These are phyloP conservation scores for Ceriops tagal DNA, from an alignment of 345 rosid species.

Conservation along the genomic window DNA sequence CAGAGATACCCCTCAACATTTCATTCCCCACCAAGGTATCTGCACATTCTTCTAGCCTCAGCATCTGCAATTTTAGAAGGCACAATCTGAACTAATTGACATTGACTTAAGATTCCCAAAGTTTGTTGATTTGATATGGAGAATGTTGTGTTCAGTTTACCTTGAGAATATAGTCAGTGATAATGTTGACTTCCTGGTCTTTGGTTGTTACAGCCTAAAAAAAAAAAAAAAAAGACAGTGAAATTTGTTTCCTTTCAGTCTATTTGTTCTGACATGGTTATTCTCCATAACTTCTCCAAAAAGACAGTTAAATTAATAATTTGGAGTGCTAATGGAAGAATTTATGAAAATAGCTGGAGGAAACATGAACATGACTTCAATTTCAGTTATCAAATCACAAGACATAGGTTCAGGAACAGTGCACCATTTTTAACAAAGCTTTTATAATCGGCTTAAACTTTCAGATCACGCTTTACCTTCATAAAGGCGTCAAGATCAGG, in stretches of 20 bases:
- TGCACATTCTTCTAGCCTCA: slow-evolving; percentile 63
- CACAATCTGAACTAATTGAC: no score
- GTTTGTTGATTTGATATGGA: no score
- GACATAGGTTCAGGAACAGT: not conserved
- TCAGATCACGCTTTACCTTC: slow-evolving; percentile 41
- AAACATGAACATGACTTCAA: no score
- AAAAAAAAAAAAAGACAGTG: not conserved
- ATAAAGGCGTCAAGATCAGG: slow-evolving; percentile 71
- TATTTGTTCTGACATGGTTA: not conserved
- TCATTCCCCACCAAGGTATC: slow-evolving; percentile 65
- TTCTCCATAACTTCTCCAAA: no score
- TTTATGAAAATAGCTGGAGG: no score
- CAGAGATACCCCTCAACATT: slow-evolving; percentile 70
- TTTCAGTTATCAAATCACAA: no score
- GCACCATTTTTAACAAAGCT: not conserved
- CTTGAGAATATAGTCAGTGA: slow-evolving; percentile 80
- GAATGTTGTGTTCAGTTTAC: slow-evolving; percentile 18
- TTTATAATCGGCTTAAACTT: not conserved
- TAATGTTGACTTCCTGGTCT: slow-evolving; percentile 60
- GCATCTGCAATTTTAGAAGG: slow-evolving; percentile 35
- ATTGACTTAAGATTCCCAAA: no score
- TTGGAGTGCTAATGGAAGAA: no score
- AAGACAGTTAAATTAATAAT: no score
- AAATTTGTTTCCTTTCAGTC: not conserved
- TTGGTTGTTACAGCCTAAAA: slow-evolving; percentile 51